These are phyloP conservation scores for Phialemoniopsis sp. DNA, from an alignment of 2,329 filamentous ascomycete species.

Conservation along the genomic window DNA sequence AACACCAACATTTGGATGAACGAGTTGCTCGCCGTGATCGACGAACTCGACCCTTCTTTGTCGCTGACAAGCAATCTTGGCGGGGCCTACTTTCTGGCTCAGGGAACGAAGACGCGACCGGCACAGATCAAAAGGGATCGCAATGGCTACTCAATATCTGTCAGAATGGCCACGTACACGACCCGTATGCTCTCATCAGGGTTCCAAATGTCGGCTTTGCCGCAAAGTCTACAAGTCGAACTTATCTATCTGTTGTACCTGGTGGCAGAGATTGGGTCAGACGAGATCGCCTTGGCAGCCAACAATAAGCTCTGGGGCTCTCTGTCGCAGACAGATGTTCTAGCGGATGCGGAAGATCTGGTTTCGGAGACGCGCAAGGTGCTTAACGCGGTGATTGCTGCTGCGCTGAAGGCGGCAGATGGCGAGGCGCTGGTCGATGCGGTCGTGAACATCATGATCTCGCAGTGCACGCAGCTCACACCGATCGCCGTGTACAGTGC, in stretches of 20 bases:
- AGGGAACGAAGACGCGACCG: slow-evolving; percentile 9
- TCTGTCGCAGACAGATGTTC: slow-evolving; percentile 25
- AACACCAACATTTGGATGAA: slow-evolving; percentile 59
- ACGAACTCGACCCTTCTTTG: slow-evolving; percentile 56
- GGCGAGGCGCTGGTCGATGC: slow-evolving; percentile 29
- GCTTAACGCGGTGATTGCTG: slow-evolving; percentile 25
- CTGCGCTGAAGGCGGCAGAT: slow-evolving; percentile 13
- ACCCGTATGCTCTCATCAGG: slow-evolving; percentile 48
- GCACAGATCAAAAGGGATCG: slow-evolving; percentile 51
- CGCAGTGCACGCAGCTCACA: slow-evolving; percentile 34
- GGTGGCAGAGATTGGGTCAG: slow-evolving; percentile 45
- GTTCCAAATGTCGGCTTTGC: slow-evolving; percentile 31
- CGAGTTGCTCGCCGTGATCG: slow-evolving; percentile 54
- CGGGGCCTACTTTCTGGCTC: slow-evolving; percentile 61
- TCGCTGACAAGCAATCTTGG: slow-evolving; percentile 70
- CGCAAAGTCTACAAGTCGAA: slow-evolving; percentile 39
- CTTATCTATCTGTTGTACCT: slow-evolving; percentile 47
- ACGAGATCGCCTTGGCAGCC: slow-evolving; percentile 45
- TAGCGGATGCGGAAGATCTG: slow-evolving; percentile 36
- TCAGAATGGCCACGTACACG: slow-evolving; percentile 72
- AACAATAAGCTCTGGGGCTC: slow-evolving; percentile 42
- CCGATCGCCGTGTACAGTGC: slow-evolving; percentile 47
- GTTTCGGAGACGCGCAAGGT: slow-evolving; percentile 32
- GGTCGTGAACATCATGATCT: slow-evolving; percentile 39
- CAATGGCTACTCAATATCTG: slow-evolving; percentile 66